Conservation (phyloP, 495 filamentous ascomycete species). For the Sabuloglossum arenarium region DNA sequence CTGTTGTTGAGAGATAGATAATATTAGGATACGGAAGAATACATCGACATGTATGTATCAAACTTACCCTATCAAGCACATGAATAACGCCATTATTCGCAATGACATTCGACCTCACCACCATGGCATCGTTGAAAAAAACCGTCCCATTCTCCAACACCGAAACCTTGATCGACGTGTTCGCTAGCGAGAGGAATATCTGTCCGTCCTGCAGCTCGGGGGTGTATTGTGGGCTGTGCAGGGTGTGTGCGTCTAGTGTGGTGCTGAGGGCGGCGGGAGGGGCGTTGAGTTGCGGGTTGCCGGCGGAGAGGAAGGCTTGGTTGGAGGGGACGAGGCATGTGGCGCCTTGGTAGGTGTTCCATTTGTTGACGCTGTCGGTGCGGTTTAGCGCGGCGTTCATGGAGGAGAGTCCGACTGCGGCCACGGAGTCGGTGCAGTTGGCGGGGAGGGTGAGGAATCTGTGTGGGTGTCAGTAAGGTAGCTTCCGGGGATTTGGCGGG, state of each 20-base stretch:
- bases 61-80: constrained; percentile 5
- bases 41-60: too few relatives aligned
- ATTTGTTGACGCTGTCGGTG: constrained; percentile 1
- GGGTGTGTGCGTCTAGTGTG: background rate
- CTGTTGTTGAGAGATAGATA: too few relatives aligned
- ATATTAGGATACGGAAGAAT: too few relatives aligned
- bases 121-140: constrained; percentile 6
- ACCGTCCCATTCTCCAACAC: constrained; percentile 3
- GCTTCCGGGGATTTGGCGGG: background rate
- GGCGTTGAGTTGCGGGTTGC: constrained; percentile 2
- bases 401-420: background rate
- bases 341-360: constrained; percentile 5
- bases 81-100: constrained; percentile 6
- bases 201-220: constrained; percentile 6
- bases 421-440: constrained; percentile 7
- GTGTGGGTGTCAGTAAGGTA: background rate
- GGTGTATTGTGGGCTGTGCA: constrained; percentile 2
- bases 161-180: background rate
- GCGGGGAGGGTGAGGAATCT: constrained; percentile 8
- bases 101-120: constrained; percentile 5
- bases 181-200: background rate
- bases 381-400: background rate
- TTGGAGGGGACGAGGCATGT: constrained; percentile 6
- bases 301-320: constrained; percentile 1
- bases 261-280: background rate